phyloP scores from a whole-genome alignment of 768 basidiomycete genomes.

The Collybiopsis luxurians region DNA sequence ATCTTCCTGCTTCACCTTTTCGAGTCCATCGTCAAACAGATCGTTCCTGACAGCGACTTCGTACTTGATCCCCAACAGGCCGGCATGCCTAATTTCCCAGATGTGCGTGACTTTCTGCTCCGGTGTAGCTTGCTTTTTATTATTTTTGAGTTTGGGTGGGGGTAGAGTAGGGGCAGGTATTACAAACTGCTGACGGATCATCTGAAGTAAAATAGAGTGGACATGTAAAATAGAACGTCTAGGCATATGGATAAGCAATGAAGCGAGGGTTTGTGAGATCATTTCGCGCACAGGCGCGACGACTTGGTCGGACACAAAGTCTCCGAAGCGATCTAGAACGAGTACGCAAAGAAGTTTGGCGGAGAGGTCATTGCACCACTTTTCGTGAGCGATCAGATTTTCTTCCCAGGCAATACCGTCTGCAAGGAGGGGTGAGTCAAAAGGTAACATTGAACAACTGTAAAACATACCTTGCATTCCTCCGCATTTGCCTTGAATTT shows the following conservation, averaged over 20 bases:
- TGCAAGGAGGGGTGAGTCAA: constrained; percentile 21
- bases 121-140: constrained; percentile 20
- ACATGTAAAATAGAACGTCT: constrained; percentile 75
- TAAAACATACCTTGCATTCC: constrained; percentile 68
- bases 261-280: constrained; percentile 90
- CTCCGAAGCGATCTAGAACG: constrained; percentile 95
- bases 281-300: constrained; percentile 97
- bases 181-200: constrained; percentile 88
- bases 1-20: constrained; percentile 32
- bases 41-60: constrained; percentile 93
- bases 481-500: constrained; percentile 75
- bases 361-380: constrained; percentile 88
- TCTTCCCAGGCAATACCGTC: constrained; percentile 50
- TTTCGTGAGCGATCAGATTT: constrained; percentile 70
- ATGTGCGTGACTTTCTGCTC: constrained; percentile 58
- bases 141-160: constrained; percentile 1
- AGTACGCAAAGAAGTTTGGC: constrained; percentile 86
- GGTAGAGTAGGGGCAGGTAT: constrained; percentile 24
- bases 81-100: constrained; percentile 99
- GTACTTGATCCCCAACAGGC: constrained; percentile 94
- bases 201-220: constrained; percentile 80
- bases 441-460: background rate
- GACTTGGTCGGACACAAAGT: constrained; percentile 96
- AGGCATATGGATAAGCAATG: constrained; percentile 86
- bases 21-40: constrained; percentile 43